Evolutionary conservation across 148 eudicot genomes (phyloP), one percentile per base, ranked within the genome.

Genomic region (Linanthus parryae): DNA sequence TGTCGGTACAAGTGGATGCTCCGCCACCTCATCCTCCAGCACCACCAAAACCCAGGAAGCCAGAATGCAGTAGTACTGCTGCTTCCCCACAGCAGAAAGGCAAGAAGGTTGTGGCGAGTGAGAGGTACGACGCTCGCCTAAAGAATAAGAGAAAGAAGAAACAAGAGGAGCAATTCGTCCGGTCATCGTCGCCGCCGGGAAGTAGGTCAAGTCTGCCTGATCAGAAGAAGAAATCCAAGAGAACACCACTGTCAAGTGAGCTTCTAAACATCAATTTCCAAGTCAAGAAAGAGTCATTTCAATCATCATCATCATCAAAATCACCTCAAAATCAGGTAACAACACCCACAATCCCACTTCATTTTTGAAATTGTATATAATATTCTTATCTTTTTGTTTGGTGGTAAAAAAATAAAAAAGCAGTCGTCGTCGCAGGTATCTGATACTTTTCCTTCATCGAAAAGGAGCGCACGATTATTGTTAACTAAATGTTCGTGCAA

Each of bases 241-340:
- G 18, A 49, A 27, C 11, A 11, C 33, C 16, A 7, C 19, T 29
- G 10, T 28, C 54, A 7, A 49, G 17, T 4, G 36, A 15, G 35
- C 9, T 49, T 49, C 14, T 16, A 7, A 49, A 49, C 22, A 30
- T 28, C 6, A 49, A 49, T 49, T 29, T 49, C 16, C 37, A 35
- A 29, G 38, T 49, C 21, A 49, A 49, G 54, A 49, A 49, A 49
- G 54, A 49, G 23, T 38, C 54, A 6, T 15, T n/a, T n/a, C n/a
- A n/a, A n/a, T n/a, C 23, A 16, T 49, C 31, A 28, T 38, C 30
- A n/a, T 23, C 54, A 28, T 28, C 54, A 22, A 49, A 49, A 49
- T 28, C 31, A 18, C 54, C 54, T 49, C 38, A 29, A 16, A 49
- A 29, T 3, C 54, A 49, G 54, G 54, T 49, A 49, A 1, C 16